Percentiles rank a stretch among this genome's conserved stretches.
phyloP scores from a whole-genome alignment of 192 early-diverging fungal genomes.

The Coemansia sp. region DNA sequence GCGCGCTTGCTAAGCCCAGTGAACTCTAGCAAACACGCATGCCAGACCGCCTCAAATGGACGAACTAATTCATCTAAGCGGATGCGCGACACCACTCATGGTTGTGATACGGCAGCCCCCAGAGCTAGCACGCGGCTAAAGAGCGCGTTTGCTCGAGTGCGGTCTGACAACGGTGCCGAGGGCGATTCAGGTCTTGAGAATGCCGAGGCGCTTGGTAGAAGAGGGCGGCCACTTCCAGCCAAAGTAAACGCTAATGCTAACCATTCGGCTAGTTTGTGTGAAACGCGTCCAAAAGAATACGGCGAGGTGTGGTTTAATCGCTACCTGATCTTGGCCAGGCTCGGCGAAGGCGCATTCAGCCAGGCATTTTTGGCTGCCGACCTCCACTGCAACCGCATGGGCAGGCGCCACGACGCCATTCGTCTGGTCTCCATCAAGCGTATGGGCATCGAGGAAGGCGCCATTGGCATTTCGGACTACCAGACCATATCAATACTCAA shows the following conservation, averaged over 20 bases:
- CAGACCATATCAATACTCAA: slow-evolving; percentile 48
- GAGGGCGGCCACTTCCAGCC: slow-evolving; percentile 18
- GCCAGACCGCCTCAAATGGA: neutral
- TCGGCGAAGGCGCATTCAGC: slow-evolving; percentile 55
- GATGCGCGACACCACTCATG: neutral
- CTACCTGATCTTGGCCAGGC: slow-evolving; percentile 44
- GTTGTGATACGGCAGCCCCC: neutral
- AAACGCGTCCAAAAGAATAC: slow-evolving; percentile 38
- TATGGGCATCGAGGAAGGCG: slow-evolving; percentile 38
- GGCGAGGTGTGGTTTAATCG: slow-evolving; percentile 54
- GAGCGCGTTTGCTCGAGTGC: slow-evolving; percentile 51
- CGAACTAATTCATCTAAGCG: slow-evolving; percentile 12
- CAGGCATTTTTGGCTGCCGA: slow-evolving; percentile 49
- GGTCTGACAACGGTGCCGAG: slow-evolving; percentile 17
- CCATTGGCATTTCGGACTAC: slow-evolving; percentile 51
- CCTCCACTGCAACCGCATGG: slow-evolving; percentile 43
- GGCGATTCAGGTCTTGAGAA: slow-evolving; percentile 4
- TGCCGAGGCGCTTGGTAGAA: slow-evolving; percentile 14
- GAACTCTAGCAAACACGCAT: neutral
- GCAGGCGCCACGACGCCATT: slow-evolving; percentile 39
- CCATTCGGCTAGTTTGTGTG: slow-evolving; percentile 5
- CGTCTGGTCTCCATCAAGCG: slow-evolving; percentile 51
- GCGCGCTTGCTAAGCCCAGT: slow-evolving; percentile 32
- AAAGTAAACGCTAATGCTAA: neutral
- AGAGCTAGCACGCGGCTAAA: slow-evolving; percentile 19